Percentiles rank a stretch among this genome's conserved stretches.
Conservation (phyloP, 2,329 filamentous ascomycete species). For the Monilinia laxa region DNA sequence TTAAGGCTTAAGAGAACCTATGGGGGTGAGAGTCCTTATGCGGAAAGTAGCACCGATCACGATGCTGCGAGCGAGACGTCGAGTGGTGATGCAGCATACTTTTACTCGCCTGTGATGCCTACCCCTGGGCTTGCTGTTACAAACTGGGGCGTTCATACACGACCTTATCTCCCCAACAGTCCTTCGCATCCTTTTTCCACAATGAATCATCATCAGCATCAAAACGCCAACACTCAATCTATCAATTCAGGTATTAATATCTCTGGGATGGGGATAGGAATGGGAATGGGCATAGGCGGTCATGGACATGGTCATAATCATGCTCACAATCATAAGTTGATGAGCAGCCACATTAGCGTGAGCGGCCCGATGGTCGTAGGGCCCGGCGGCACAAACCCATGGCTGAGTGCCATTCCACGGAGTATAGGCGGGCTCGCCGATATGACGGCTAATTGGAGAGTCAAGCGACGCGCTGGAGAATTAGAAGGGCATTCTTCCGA, state of each 20-base stretch:
- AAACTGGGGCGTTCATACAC: neutral
- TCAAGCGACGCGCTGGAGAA: constrained; percentile 32
- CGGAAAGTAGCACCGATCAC: constrained; percentile 44
- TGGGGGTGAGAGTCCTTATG: constrained; percentile 44
- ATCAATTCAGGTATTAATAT: constrained; percentile 33
- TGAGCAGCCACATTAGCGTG: neutral
- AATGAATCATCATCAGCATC: constrained; percentile 29
- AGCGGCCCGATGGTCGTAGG: neutral
- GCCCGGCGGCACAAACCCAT: constrained; percentile 41
- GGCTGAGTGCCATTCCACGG: constrained; percentile 49
- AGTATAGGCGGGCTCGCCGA: constrained; percentile 31
- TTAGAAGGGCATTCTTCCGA: constrained; percentile 28
- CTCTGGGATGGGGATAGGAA: neutral
- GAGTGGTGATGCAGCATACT: constrained; percentile 32
- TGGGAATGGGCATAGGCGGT: neutral
- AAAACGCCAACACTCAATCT: constrained; percentile 35
- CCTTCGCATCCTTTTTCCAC: constrained; percentile 11
- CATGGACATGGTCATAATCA: constrained; percentile 1
- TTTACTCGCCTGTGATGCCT: constrained; percentile 35
- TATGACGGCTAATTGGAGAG: constrained; percentile 25
- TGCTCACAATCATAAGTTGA: constrained; percentile 9
- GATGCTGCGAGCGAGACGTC: constrained; percentile 39
- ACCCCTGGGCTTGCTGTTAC: neutral
- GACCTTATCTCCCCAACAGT: constrained; percentile 4
- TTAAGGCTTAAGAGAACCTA: constrained; percentile 40